A percentile compares a stretch with the other conserved stretches of the same genome.
Conservation (phyloP, 83 land plant genomes). For the Larix sibirica region DNA sequence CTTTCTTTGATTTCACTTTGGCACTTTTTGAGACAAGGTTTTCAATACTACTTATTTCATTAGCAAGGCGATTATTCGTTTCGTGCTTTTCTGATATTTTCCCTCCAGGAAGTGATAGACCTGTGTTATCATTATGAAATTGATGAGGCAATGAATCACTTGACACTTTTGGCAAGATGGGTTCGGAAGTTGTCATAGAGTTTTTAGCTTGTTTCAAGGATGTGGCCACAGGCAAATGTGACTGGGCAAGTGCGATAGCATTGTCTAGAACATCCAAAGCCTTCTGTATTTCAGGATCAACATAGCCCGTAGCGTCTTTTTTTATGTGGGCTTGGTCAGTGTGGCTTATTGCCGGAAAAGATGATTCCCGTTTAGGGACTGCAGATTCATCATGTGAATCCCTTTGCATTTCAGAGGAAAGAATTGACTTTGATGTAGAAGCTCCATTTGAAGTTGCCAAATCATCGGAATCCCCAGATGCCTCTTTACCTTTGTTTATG, state of each 20-base stretch:
- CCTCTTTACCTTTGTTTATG: slow-evolving; percentile 25
- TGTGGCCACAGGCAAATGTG: not conserved
- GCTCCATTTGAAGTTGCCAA: slow-evolving; percentile 31
- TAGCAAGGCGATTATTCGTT: too few species aligned
- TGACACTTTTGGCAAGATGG: too few species aligned
- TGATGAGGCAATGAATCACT: too few species aligned
- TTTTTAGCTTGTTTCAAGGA: too few species aligned
- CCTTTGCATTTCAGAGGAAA: not conserved
- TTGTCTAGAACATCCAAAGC: slow-evolving; percentile 56
- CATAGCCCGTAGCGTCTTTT: not conserved
- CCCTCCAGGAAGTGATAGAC: too few species aligned
- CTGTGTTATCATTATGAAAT: too few species aligned
- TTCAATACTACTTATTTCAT: too few species aligned
- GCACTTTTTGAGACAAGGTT: too few species aligned
- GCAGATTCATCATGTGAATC: not conserved
- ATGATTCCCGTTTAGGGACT: not conserved
- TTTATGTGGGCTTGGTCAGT: not conserved
- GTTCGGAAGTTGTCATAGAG: too few species aligned
- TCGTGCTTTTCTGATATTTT: too few species aligned
- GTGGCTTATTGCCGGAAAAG: not conserved
- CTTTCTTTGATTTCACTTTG: too few species aligned
- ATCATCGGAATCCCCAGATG: slow-evolving; percentile 21
- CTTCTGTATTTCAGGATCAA: slow-evolving; percentile 55
- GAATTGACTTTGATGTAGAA: slow-evolving; percentile 9
- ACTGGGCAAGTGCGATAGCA: slow-evolving; percentile 37